Base-by-base conservation (phyloP, 148 eudicot genomes). In the Bassia scoparia region DNA sequence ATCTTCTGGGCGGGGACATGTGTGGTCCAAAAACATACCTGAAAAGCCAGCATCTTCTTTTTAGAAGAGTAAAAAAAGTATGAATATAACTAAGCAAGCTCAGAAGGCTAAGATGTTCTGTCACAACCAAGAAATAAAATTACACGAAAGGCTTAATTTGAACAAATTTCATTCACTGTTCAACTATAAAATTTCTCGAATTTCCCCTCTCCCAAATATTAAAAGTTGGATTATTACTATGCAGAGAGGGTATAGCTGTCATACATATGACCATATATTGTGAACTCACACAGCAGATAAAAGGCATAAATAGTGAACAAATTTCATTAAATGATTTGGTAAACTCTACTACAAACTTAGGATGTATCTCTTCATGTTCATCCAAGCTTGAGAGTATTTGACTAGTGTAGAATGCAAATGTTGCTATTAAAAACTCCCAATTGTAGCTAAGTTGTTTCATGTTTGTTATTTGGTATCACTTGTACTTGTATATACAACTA, bases 1-100 rank as follows among this genome's bases (percentile, higher is more conserved):
- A 78, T 93, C 98, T 85, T 93, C 98, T 74, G 89, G 58, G 58
- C 98, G 89, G 97, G 97, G 71, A 93, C 84, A 76, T 90, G 97
- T 17, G 98, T 90, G 82, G 81, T 61, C 97, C 98, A 73, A 93
- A 93, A 9, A 93, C 92, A 69, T 90, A 93, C 98, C 98, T 93
- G 76, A 37, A 75, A 53, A 30, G 17, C 41, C 26, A 33, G 44
- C 13, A n/a, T n/a, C n/a, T n/a, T n/a, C n/a, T n/a, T n/a, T n/a
- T n/a, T n/a, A 29, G 58, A 41, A 4, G 35, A 20, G 34, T 70
- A 43, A 71, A 20, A 69, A 14, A 54, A 31, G 26, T 20, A 77
- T 49, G 9, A 16, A 52, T 2, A 35, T 7, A 21, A 65, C 67
- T 64, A 64, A 56, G 41, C 38, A 56, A 20, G 46, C 56, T 52